Conservation (phyloP, 345 rosid genomes). For the Linum trigynum region DNA sequence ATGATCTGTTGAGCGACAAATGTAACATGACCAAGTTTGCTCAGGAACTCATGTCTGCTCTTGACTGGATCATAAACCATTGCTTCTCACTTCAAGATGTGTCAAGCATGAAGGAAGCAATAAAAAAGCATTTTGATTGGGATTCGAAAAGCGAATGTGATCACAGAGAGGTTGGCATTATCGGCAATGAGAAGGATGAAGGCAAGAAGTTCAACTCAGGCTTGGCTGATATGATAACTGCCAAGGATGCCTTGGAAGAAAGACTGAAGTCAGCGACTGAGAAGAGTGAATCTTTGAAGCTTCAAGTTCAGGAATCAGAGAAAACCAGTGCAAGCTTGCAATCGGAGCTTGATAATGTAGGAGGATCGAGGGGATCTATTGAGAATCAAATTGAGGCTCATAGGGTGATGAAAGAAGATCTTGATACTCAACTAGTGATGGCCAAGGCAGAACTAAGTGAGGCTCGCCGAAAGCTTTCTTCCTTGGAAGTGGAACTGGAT, state of each 20-base stretch:
- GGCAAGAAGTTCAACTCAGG: slow-evolving; percentile 23
- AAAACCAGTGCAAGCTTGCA: slow-evolving; percentile 25
- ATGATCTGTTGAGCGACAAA: slow-evolving; percentile 51
- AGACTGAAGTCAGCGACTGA: slow-evolving; percentile 22
- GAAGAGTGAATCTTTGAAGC: slow-evolving; percentile 18
- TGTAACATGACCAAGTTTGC: slow-evolving; percentile 47
- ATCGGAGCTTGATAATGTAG: slow-evolving; percentile 30
- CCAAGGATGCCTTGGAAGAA: slow-evolving; percentile 23
- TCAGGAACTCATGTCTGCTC: slow-evolving; percentile 43
- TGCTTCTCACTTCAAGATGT: slow-evolving; percentile 92
- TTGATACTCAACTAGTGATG: slow-evolving; percentile 24
- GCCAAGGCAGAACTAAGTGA: slow-evolving; percentile 30
- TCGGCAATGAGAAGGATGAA: slow-evolving; percentile 37
- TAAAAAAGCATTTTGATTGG: slow-evolving; percentile 56
- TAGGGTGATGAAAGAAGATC: slow-evolving; percentile 25
- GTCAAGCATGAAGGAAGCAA: slow-evolving; percentile 73
- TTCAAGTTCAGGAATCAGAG: slow-evolving; percentile 36
- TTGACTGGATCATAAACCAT: slow-evolving; percentile 82
- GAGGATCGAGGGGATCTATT: slow-evolving; percentile 20
- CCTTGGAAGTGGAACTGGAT: slow-evolving; percentile 39
- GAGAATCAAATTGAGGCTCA: slow-evolving; percentile 38
- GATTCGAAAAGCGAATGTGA: slow-evolving; percentile 59
- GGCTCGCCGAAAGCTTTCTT: slow-evolving; percentile 25
- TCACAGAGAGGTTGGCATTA: slow-evolving; percentile 35
- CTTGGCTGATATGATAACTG: slow-evolving; percentile 17